Conservation (phyloP, 352 stramenopile genomes). For the Globisporangium paroecandrum region DNA sequence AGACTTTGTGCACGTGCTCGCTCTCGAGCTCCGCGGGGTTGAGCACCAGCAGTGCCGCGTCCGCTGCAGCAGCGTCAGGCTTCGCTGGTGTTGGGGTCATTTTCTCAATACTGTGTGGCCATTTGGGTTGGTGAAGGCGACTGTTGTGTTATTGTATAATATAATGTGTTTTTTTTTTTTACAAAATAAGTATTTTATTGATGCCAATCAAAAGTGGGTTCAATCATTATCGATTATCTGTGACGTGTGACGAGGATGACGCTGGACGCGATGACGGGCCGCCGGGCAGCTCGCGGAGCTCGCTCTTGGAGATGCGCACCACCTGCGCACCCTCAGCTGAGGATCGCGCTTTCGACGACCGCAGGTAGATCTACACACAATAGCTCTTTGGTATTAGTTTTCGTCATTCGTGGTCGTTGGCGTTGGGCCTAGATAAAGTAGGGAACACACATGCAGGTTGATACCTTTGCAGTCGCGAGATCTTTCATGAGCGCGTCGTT, state of each 20-base stretch:
- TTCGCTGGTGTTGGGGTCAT: conserved; percentile 1
- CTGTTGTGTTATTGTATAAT: neutral
- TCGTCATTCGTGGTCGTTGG: neutral
- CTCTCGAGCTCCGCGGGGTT: conserved; percentile 55
- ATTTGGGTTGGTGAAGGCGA: too few relatives aligned
- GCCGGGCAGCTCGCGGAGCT: conserved; percentile 52
- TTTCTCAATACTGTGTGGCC: neutral
- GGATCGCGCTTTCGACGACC: conserved; percentile 41
- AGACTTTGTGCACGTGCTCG: conserved; percentile 83
- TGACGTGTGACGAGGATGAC: conserved; percentile 5
- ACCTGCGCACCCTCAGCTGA: conserved; percentile 34
- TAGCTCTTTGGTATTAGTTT: neutral
- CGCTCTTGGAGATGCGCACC: conserved; percentile 64
- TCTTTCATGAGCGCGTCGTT: conserved; percentile 80
- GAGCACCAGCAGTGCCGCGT: conserved; percentile 14
- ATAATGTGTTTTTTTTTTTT: neutral
- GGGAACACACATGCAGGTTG: neutral
- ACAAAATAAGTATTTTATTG: conserved; percentile 2
- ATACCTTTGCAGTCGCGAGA: conserved; percentile 60
- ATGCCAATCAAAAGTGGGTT: conserved; percentile 8
- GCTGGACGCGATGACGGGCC: neutral
- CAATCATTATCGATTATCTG: neutral
- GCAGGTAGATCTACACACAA: conserved; percentile 41
- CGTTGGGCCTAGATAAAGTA: neutral
- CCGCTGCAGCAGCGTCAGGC: neutral